phyloP scores from a whole-genome alignment of 805 yeast species.

The Zygotorulaspora florentina region DNA sequence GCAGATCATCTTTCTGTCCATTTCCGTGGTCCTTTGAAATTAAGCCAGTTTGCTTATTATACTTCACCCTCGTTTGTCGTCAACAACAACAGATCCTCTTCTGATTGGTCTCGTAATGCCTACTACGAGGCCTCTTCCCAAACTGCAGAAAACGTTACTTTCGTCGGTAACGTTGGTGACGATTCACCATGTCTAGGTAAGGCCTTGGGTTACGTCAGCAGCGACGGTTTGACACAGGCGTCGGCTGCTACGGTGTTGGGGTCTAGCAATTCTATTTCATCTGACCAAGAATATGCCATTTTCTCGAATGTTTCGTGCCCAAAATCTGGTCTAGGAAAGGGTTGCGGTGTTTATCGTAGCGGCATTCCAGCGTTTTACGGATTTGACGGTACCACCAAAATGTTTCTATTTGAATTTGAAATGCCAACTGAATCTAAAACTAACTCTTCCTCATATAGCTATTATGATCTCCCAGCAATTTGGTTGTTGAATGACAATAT shows the following conservation, averaged over 20 bases:
- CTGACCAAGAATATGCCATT: conserved; percentile 58
- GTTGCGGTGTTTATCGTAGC: conserved; percentile 74
- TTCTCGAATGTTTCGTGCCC: conserved; percentile 57
- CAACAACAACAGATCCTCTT: conserved; percentile 32
- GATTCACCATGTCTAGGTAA: conserved; percentile 61
- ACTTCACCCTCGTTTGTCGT: conserved; percentile 41
- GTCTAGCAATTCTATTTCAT: conserved; percentile 45
- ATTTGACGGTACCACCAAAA: conserved; percentile 58
- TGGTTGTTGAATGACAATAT: conserved; percentile 72
- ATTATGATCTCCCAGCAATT: conserved; percentile 67
- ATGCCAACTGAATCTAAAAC: conserved; percentile 54
- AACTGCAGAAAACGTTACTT: conserved; percentile 60
- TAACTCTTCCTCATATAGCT: conserved; percentile 32
- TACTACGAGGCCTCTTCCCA: conserved; percentile 47
- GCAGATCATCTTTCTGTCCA: conserved; percentile 68
- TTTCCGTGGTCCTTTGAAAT: conserved; percentile 67
- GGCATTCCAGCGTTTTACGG: conserved; percentile 76
- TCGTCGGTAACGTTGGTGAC: conserved; percentile 59
- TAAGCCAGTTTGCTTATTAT: conserved; percentile 59
- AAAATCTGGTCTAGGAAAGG: conserved; percentile 48
- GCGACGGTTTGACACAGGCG: conserved; percentile 51
- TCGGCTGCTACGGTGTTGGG: conserved; percentile 45
- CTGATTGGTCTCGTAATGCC: conserved; percentile 55
- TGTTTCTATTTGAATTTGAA: conserved; percentile 67
- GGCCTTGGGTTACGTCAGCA: conserved; percentile 58